Evolutionary conservation across 1,284 basidiomycete genomes (phyloP).

Genomic region (Marasmius tenuissimus): DNA sequence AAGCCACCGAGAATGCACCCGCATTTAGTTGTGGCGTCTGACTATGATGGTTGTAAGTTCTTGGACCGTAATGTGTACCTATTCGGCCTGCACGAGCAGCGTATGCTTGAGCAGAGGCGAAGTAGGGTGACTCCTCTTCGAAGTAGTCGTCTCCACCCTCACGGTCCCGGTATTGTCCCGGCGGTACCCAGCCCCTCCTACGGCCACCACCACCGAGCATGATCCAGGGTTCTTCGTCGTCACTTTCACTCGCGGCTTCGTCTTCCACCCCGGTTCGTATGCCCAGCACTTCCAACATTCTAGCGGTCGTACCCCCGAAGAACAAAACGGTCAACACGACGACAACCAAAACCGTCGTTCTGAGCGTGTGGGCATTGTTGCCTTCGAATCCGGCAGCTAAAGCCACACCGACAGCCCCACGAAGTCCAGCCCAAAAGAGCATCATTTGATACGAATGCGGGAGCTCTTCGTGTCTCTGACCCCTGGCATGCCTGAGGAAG

Average conservation of each 20-base stretch:
- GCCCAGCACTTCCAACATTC: conserved; percentile 97
- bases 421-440: conserved; percentile 98
- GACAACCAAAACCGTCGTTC: conserved; percentile 93
- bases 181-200: conserved; percentile 19
- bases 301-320: conserved; percentile 94
- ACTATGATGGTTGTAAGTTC: conserved; percentile 61
- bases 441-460: conserved; percentile 98
- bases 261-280: conserved; percentile 96
- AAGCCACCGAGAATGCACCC: conserved; percentile 55
- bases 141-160: conserved; percentile 43
- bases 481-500: conserved; percentile 79
- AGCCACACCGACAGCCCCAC: conserved; percentile 96
- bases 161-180: conserved; percentile 18
- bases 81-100: conserved; percentile 38
- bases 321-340: conserved; percentile 95
- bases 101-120: conserved; percentile 34
- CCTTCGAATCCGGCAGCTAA: conserved; percentile 95
- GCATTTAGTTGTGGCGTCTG: conserved; percentile 31
- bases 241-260: conserved; percentile 78
- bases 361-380: conserved; percentile 85
- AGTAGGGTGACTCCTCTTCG: conserved; percentile 46
- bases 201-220: conserved; percentile 26
- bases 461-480: conserved; percentile 83
- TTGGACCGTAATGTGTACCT: conserved; percentile 50
- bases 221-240: conserved; percentile 60